Evolutionary conservation across 2,329 filamentous ascomycete genomes (phyloP), one percentile per base, ranked within the genome.

Genomic region (Keithomyces neogunnii): DNA sequence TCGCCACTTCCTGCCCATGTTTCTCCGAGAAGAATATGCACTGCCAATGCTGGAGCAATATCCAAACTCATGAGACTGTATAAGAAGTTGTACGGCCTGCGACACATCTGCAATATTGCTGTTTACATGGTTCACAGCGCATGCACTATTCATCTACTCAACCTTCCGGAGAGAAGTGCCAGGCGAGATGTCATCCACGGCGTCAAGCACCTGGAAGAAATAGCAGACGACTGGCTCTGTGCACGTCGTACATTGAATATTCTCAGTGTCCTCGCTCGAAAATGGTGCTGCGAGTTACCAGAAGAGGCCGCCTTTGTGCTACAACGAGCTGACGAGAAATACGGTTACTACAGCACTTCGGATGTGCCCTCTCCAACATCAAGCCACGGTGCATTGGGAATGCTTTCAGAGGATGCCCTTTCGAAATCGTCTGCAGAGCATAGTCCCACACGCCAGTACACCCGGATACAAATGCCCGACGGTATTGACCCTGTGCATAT

Each of bases 61-160:
- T 96, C 91, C 0, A 97, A 96, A 63, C 74, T 96, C n/a, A 85
- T 96, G 71, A 84, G 93, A 1, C 73, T 96, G 1, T 99, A 97
- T 70, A 96, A 95, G 67, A 89, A 92, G 59, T 85, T 85, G 1
- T 95, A 96, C 67, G 89, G 92, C 8, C 72, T 97, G 10, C 84
- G 89, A 4, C 92, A 97, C 65, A 96, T 99, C 35, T 95, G 89
- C 70, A 97, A 97, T 62, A 89, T 97, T 60, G 91, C 88, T 3
- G 90, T 97, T 1, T 99, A 99, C 67, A 96, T 97, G 69, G 79
- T 88, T 0, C 92, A 97, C 66, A 93, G 89, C 4, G 91, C 93
- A 32, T 96, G 90, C 64, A 96, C 90, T 0, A 95, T 97, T 39
- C 93, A 97, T 62, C 73, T 99, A 26, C 81, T 99, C 36, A 96